phyloP scores from a whole-genome alignment of 345 rosid genomes.

The Linum tenue region DNA sequence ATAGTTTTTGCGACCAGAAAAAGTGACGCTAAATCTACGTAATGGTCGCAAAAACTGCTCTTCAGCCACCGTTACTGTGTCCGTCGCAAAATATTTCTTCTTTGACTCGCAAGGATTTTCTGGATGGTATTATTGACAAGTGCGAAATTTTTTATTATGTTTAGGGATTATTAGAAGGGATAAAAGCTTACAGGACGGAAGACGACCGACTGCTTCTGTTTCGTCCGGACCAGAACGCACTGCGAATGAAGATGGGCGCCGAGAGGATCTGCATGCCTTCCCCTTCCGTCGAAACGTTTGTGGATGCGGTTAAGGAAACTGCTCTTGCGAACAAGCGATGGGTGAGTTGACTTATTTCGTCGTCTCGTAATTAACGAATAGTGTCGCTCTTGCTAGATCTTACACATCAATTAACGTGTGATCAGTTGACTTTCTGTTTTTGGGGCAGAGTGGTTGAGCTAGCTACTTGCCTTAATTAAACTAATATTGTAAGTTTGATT shows the following conservation, averaged over 20 bases:
- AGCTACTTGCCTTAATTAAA: too few species aligned
- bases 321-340: constrained; percentile 36
- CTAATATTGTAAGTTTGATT: too few species aligned
- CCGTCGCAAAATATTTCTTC: too few species aligned
- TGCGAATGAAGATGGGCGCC: constrained; percentile 35
- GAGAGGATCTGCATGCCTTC: background rate
- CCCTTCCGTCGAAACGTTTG: constrained; percentile 30
- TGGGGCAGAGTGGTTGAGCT: too few species aligned
- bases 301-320: constrained; percentile 32
- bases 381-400: too few species aligned
- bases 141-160: background rate
- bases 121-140: background rate
- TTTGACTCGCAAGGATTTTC: too few species aligned
- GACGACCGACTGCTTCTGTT: constrained; percentile 28
- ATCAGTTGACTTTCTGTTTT: too few species aligned
- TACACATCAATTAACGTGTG: too few species aligned
- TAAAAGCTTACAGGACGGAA: constrained; percentile 32
- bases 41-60: background rate
- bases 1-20: background rate
- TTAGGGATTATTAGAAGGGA: constrained; percentile 41
- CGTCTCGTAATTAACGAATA: background rate
- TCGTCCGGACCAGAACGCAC: constrained; percentile 38
- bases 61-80: too few species aligned
- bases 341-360: constrained; percentile 15
- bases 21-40: too few species aligned